Base-by-base conservation (phyloP, 106 monocot genomes). In the Phalaenopsis equestris region DNA sequence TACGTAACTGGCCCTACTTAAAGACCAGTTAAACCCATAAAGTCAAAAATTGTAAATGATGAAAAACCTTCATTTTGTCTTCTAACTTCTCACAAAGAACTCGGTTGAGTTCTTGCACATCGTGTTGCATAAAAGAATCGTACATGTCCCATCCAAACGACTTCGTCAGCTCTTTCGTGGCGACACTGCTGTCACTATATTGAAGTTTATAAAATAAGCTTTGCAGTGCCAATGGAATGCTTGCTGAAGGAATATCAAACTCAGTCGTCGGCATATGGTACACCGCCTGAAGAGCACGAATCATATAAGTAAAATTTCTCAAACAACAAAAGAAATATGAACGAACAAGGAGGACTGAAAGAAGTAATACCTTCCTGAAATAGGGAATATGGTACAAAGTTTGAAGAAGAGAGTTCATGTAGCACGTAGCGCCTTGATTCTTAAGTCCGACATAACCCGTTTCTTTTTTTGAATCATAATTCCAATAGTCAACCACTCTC, bases 321-420 rank as follows among this genome's bases (percentile, higher is more conserved):
- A 41, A 61, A 47, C 30, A 39, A 55, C 18, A 56, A 57, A 21
- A 39, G 15, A 16, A 75, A 5, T 21, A 73, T 17, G 42, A 8
- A 58, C 16, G 65, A 56, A 55, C 43, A 75, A 23, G 47, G 38
- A 57, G 37, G 78, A 82, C 8, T 16, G 52, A n/a, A 48, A 48
- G 19, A 45, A 30, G 30, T 1, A 76, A 79, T 89, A 94, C 98
- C 92, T 99, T 99, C 86, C 98, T 87, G 67, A 99, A 99, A 80
- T 99, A 95, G 2, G 98, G 92, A 80, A 93, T 99, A 85, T 99
- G 98, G 64, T 94, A 99, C 65, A 99, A 65, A 78, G 98, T 99
- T 78, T 99, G 98, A 81, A 99, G 98, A 86, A 99, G 92, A 83
- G 98, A 99, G 80, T 99, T 99, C 98, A 99, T 99, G 83, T 99